These are phyloP conservation scores for Pestalotiopsis sp. DNA, from an alignment of 2,329 filamentous ascomycete genomes.

Conservation along the genomic window DNA sequence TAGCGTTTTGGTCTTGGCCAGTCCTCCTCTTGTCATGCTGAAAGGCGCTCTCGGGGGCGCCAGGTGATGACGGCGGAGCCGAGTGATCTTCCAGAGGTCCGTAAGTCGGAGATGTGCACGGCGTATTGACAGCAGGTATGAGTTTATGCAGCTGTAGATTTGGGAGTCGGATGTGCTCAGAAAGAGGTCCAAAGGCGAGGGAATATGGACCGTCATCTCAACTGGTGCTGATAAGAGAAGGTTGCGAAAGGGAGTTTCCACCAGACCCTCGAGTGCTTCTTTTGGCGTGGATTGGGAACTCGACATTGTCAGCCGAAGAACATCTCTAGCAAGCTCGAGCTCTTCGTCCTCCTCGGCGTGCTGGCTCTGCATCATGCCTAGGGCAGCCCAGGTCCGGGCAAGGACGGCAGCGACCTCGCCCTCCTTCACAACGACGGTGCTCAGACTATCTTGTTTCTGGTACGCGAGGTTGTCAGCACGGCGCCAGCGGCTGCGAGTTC, in stretches of 20 bases:
- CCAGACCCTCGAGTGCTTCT: constrained; percentile 36
- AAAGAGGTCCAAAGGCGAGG: constrained; percentile 84
- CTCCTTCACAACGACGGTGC: constrained; percentile 75
- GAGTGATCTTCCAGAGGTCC: constrained; percentile 83
- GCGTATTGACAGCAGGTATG: constrained; percentile 83
- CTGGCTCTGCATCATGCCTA: constrained; percentile 73
- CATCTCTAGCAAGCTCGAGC: constrained; percentile 78
- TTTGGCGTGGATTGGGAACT: constrained; percentile 44
- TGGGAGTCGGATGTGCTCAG: constrained; percentile 75
- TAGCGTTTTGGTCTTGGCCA: constrained; percentile 60
- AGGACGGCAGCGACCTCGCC: constrained; percentile 81
- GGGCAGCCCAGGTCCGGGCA: constrained; percentile 74
- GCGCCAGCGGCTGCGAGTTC: constrained; percentile 73
- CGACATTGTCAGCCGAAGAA: constrained; percentile 68
- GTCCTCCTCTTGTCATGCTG: constrained; percentile 62
- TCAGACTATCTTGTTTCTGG: constrained; percentile 60
- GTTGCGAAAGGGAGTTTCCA: constrained; percentile 70
- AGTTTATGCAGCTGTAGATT: constrained; percentile 81
- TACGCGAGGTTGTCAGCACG: constrained; percentile 60
- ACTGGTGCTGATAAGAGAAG: constrained; percentile 80
- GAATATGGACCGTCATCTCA: constrained; percentile 69
- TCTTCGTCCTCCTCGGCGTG: constrained; percentile 79
- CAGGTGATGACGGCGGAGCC: constrained; percentile 75
- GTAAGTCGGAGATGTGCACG: constrained; percentile 84
- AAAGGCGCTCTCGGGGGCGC: constrained; percentile 67